Evolutionary conservation across 129 eudicot species (phyloP), one percentile per base, ranked within the genome.

Genomic region (Pulicaria dysenterica): DNA sequence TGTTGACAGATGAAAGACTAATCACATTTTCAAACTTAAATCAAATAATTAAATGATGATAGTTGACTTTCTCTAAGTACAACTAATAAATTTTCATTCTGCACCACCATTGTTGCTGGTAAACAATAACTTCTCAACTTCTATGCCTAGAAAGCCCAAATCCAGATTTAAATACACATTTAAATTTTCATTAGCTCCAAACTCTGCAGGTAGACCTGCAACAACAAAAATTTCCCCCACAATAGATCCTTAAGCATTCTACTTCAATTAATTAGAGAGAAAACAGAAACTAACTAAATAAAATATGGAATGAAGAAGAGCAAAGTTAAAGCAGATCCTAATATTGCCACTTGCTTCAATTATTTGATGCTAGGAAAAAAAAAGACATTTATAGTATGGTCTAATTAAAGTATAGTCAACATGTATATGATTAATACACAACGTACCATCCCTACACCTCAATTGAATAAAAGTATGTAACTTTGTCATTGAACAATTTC

Each of bases 1-100:
- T 69, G 49, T 19, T 53, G 39, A 9, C 74, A 69, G 2, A 51
- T 69, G 38, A 69, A 48, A 19, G 31, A 67, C 37, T 43, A 66
- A 66, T 12, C 24, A 66, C 43, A 5, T 45, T 12, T 12, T 66
- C 12, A 4, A 9, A 7, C 4, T 64, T 16, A 42, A 60, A 37
- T 38, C 15, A 6, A 50, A 50, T 7, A 50, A 58, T 0, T 2
- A 58, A 58, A 36, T 34, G 36, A 58, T 9, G 38, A 55, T 8
- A 55, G 64, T 58, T 36, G 64, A 58, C 42, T 58, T 58, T 5
- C 3, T 0, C 2, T 54, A 15, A 54, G 6, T 54, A 17, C 7
- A 50, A 16, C 37, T 17, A 54, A 54, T 7, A 6, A 54, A 54
- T 7, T 16, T 55, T 5, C 13, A 55, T 16, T 19, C n/a, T 17